phyloP scores from a whole-genome alignment of 495 filamentous ascomycete species.

The Xylaria sp. region DNA sequence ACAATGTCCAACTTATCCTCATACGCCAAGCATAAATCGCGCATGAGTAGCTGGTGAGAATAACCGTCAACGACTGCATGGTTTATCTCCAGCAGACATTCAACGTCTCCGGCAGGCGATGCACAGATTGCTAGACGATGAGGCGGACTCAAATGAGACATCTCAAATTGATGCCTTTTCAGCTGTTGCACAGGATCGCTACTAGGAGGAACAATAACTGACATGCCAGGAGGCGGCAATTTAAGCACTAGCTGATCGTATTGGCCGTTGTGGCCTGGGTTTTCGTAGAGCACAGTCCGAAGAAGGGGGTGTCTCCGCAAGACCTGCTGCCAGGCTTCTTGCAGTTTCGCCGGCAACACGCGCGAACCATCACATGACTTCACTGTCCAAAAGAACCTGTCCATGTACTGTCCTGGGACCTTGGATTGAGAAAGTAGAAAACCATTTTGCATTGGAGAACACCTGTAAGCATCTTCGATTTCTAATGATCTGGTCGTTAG shows the following conservation, averaged over 20 bases:
- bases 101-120: slow-evolving; percentile 27
- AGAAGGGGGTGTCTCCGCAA: slow-evolving; percentile 61
- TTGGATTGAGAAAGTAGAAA: slow-evolving; percentile 5
- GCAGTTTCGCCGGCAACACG: slow-evolving; percentile 51
- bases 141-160: slow-evolving; percentile 12
- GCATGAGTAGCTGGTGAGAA: slow-evolving; percentile 44
- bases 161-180: slow-evolving; percentile 27
- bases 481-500: background rate
- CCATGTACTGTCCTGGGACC: slow-evolving; percentile 1
- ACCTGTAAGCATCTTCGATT: slow-evolving; percentile 13
- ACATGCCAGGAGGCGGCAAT: slow-evolving; percentile 24
- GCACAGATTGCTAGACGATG: slow-evolving; percentile 38
- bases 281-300: slow-evolving; percentile 63
- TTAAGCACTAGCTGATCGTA: slow-evolving; percentile 37
- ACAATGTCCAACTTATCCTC: slow-evolving; percentile 31
- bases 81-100: slow-evolving; percentile 35
- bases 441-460: slow-evolving; percentile 16
- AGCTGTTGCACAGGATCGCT: slow-evolving; percentile 15
- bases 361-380: slow-evolving; percentile 24
- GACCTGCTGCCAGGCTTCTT: slow-evolving; percentile 59
- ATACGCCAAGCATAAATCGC: slow-evolving; percentile 52
- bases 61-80: slow-evolving; percentile 43
- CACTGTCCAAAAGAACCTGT: background rate
- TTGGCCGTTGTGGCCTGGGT: slow-evolving; percentile 55
- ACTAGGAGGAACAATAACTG: slow-evolving; percentile 15